Conservation (phyloP, 2,329 filamentous ascomycete species). For the Xylaria sp. region DNA sequence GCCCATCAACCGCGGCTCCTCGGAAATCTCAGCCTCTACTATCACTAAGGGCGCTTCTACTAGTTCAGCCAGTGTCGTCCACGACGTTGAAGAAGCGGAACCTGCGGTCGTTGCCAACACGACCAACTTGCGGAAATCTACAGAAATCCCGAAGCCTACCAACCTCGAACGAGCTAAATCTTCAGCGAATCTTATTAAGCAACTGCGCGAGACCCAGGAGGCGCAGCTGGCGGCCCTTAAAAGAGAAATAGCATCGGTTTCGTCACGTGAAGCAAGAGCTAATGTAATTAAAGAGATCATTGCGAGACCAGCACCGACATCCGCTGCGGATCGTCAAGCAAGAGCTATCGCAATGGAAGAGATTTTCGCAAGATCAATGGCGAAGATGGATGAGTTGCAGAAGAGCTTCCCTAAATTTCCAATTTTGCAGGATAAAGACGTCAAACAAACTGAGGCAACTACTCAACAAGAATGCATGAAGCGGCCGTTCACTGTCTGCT, state of each 20-base stretch:
- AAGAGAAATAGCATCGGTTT: not conserved
- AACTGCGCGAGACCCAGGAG: not conserved
- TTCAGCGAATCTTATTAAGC: not conserved
- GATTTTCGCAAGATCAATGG: not conserved
- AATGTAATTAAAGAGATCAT: not conserved
- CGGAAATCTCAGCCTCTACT: not conserved
- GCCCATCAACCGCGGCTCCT: not conserved
- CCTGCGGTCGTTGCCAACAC: not conserved
- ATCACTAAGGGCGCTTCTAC: not conserved
- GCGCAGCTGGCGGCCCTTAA: not conserved
- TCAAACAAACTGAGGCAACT: slow-evolving; percentile 9
- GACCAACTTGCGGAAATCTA: not conserved
- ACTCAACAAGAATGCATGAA: slow-evolving; percentile 37
- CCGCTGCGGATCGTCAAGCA: not conserved
- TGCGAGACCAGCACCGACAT: slow-evolving; percentile 4
- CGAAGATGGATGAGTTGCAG: not conserved
- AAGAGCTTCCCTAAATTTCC: not conserved
- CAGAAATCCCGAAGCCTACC: not conserved
- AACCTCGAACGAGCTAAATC: not conserved
- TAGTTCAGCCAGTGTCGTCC: not conserved
- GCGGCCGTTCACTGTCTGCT: slow-evolving; percentile 83
- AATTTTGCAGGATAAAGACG: slow-evolving; percentile 27
- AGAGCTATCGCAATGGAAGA: slow-evolving; percentile 1
- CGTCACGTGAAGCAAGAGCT: not conserved
- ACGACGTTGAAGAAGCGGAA: slow-evolving; percentile 14